A percentile compares a stretch with the other conserved stretches of the same genome.
phyloP scores from a whole-genome alignment of 176 grass and related monocot species.

The Phyllostachys edulis region DNA sequence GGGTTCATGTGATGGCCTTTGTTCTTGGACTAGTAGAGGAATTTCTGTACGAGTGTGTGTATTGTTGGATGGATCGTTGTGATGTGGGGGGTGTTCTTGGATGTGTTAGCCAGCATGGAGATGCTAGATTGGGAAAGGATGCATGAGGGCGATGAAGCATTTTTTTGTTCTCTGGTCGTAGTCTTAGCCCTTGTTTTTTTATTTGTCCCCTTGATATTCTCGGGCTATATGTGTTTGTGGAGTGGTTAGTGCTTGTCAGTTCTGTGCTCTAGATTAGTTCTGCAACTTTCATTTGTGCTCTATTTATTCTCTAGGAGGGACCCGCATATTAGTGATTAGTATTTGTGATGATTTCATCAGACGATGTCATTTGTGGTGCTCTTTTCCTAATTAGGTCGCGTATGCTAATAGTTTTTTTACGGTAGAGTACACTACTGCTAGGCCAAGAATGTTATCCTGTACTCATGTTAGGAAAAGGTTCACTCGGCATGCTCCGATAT shows the following conservation, averaged over 20 bases:
- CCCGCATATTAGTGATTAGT: not conserved
- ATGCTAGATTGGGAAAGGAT: not conserved
- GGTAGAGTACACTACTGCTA: too few species aligned
- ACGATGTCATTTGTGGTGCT: not conserved
- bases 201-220: not conserved
- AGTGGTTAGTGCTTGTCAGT: not conserved
- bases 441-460: not conserved
- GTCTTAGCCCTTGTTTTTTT: not conserved
- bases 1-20: not conserved
- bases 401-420: not conserved
- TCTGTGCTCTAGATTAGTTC: not conserved
- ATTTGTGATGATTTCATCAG: not conserved
- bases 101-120: not conserved
- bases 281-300: not conserved
- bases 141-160: not conserved
- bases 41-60: not conserved
- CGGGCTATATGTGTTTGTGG: not conserved
- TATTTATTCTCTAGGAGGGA: not conserved
- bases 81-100: slow-evolving; percentile 6
- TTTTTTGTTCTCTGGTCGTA: not conserved
- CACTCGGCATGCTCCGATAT: not conserved
- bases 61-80: slow-evolving; percentile 2
- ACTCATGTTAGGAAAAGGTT: not conserved
- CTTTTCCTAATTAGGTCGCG: not conserved
- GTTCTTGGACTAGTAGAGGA: not conserved